Conservation (phyloP, 305 asterid species). For the Euphrasia arctica region DNA sequence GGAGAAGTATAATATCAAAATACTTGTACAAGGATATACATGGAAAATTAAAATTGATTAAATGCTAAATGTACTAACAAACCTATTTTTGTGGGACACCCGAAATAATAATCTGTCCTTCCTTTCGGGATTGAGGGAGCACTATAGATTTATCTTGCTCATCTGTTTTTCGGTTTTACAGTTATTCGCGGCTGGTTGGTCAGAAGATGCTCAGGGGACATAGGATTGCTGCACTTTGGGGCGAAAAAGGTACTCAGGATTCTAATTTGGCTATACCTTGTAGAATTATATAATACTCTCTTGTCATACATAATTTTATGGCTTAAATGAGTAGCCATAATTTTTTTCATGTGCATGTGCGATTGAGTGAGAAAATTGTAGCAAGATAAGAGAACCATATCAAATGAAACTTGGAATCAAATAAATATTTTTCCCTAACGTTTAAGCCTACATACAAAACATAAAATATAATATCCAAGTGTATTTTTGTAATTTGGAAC, state of each 20-base stretch:
- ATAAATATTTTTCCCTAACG: not conserved
- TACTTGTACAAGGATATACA: too few species aligned
- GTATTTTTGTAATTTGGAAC: not conserved
- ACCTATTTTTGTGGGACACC: too few species aligned
- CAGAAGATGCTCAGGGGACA: constrained; percentile 73
- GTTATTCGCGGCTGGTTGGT: constrained; percentile 88
- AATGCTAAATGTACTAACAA: too few species aligned
- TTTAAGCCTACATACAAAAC: not conserved
- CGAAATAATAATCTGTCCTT: too few species aligned
- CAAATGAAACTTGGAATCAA: not conserved
- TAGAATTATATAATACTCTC: not conserved
- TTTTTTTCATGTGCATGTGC: not conserved
- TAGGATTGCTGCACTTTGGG: constrained; percentile 68
- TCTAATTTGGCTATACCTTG: not conserved
- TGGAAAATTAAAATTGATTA: too few species aligned
- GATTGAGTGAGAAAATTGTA: not conserved
- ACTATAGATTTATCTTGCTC: not conserved
- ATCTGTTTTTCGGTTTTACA: constrained; percentile 25
- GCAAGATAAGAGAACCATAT: not conserved
- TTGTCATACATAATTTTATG: too few species aligned
- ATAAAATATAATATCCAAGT: not conserved
- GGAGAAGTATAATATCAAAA: too few species aligned
- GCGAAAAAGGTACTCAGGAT: constrained; percentile 54
- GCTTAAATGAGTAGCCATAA: not conserved
- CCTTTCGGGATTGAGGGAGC: too few species aligned